Conservation (phyloP, 2,329 filamentous ascomycete genomes). For the Fusarium udum region DNA sequence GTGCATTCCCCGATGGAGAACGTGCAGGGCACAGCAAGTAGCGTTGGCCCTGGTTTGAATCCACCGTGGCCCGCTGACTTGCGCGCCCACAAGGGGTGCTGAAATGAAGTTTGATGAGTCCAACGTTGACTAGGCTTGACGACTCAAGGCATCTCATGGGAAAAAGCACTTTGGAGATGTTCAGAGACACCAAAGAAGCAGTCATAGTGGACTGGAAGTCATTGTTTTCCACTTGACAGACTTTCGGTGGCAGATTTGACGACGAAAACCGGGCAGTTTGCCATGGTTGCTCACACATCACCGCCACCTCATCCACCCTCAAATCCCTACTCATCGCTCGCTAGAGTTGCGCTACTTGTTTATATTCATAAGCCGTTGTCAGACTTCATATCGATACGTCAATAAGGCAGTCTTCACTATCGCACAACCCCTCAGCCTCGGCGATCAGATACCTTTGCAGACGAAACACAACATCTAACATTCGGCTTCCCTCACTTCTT, state of each 20-base stretch:
- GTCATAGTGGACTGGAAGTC: too few species aligned
- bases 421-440: neutral
- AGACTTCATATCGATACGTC: neutral
- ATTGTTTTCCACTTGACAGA: too few species aligned
- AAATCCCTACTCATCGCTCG: neutral
- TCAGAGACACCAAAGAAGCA: neutral
- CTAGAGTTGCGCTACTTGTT: too few species aligned
- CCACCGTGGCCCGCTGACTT: too few species aligned
- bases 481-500: too few species aligned
- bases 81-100: too few species aligned
- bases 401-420: neutral
- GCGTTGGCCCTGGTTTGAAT: accelerated
- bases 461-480: neutral
- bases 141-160: accelerated
- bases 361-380: too few species aligned
- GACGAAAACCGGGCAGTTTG: too few species aligned
- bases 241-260: too few species aligned
- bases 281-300: neutral
- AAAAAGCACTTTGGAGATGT: neutral
- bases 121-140: neutral
- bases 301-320: neutral
- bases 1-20: neutral
- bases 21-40: neutral
- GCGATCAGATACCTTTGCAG: neutral
- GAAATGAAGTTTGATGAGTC: neutral